Evolutionary conservation across 352 stramenopile species (phyloP), one percentile per base, ranked within the genome.

Genomic region (Globisporangium megalacanthum): DNA sequence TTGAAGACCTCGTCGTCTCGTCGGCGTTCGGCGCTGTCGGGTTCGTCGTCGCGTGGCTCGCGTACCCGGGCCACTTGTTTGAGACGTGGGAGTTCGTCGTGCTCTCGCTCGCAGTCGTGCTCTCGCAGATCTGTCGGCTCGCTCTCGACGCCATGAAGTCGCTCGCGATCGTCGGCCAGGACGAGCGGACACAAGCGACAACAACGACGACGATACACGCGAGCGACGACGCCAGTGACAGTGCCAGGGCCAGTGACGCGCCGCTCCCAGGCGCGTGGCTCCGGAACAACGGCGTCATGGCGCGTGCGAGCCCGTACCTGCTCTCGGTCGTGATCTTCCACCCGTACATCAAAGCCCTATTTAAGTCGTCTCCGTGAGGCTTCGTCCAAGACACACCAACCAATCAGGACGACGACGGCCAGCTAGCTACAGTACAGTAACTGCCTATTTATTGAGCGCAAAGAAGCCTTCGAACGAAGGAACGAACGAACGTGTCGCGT

Each of bases 321-420:
- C 47, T 89, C 10, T 74, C 74, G 1, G 77, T 70, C 56, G 78
- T 86, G 58, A 65, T 83, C 22, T 84, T 84, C 47, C 72, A 89
- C 54, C 76, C 76, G 49, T 87, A 83, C 44, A 67, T 77, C 29
- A 89, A 85, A 60, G 70, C 66, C 9, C 56, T 82, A 8, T 52
- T 86, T 35, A 68, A 74, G 20, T 35, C 1, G 41, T 49, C 20
- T 13, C 20, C 42, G 6, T 17, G 42, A 20, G 42, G 0, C 6
- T 48, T 29, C 25, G 25, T 29, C 25, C 25, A 29, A 29, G 25
- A 29, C 25, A 4, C 25, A 29, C 25, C 25, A 29, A 29, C 25
- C 25, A 29, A n/a, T n/a, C n/a, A n/a, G n/a, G 25, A 29, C 25
- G 25, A 29, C 25, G 25, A 29, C 25, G 25, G 1, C 25, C 2